Evolutionary conservation across 352 stramenopile species (phyloP).

Genomic region (Chrysophaeum taylorii): DNA sequence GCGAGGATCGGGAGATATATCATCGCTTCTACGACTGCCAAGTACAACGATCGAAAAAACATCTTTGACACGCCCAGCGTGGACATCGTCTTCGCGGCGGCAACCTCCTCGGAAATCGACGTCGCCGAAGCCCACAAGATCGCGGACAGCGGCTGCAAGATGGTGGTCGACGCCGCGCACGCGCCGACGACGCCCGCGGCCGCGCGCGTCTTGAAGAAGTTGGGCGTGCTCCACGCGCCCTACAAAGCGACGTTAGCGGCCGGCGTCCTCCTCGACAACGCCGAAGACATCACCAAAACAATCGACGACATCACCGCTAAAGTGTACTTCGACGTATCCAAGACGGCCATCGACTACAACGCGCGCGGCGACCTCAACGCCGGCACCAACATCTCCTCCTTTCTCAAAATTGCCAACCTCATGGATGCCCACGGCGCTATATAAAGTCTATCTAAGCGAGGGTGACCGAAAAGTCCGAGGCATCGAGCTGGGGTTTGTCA

Average conservation of each 20-base stretch:
- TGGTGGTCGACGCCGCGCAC: conserved; percentile 49
- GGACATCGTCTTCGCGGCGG: conserved; percentile 92
- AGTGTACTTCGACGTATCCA: conserved; percentile 57
- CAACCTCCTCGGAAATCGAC: conserved; percentile 82
- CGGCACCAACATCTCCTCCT: conserved; percentile 90
- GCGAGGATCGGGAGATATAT: conserved; percentile 64
- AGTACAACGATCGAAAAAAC: conserved; percentile 59
- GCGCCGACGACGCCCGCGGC: conserved; percentile 41
- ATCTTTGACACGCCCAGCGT: conserved; percentile 69
- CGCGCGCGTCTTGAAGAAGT: conserved; percentile 50
- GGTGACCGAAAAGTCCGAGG: too few relatives aligned
- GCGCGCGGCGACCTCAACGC: conserved; percentile 55
- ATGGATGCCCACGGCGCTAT: conserved; percentile 93
- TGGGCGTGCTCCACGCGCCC: conserved; percentile 56
- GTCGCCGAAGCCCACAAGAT: conserved; percentile 51
- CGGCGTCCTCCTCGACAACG: conserved; percentile 26
- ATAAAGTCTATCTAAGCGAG: too few relatives aligned
- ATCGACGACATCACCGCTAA: too few relatives aligned
- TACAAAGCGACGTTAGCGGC: conserved; percentile 53
- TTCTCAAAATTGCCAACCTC: conserved; percentile 87
- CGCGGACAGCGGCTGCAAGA: conserved; percentile 59
- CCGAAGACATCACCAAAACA: conserved; percentile 38
- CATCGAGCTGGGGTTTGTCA: too few relatives aligned
- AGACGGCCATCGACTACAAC: conserved; percentile 66
- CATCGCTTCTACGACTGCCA: conserved; percentile 58